Base-by-base conservation (phyloP, 768 basidiomycete species). In the Rhodocollybia butyracea region DNA sequence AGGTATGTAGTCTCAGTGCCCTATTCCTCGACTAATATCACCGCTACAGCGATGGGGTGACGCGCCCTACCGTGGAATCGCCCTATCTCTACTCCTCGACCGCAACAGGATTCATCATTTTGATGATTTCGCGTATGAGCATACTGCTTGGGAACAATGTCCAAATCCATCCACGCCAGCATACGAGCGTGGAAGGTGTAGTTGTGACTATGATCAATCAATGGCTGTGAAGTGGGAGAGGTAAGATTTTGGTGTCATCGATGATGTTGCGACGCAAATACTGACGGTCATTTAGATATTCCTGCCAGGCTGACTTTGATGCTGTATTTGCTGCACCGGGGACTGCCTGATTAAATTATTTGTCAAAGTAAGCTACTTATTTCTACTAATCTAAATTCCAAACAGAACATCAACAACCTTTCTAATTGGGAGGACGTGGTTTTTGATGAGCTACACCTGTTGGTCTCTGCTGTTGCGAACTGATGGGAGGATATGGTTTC, bases 31-130 rank as follows among this genome's bases (percentile, higher is more conserved):
- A 2, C 6, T 32, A 2, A 3, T 24, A 30, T 34, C 30, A 3
- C 3, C 24, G n/a, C 24, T 19, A 24, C 53, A 64, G 56, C 64
- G 64, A 41, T 66, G 65, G 65, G 65, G 65, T 30, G 81, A 81
- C 59, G 81, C 80, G 0, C 81, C 80, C n/a, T 79, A 82, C 5
- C 82, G 82, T 61, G 77, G 76, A 13, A 79, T 82, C 54, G 82
- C 76, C 22, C 80, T 77, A 3, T 74, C 78, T 0, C 64, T 83
- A 13, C 79, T 82, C 26, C 22, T 80, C 13, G 71, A 73, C 24
- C 81, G 78, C 59, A 73, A 78, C 11, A 76, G 82, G 60, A 69
- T 86, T 31, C 82, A 87, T 62, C 87, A 81, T 62, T 89, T 89
- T 68, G 22, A 45, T 21, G 84, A 88, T 63, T 84, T 89, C 26